phyloP scores from a whole-genome alignment of 192 early-diverging fungal species.

The Phycomyces nitens region DNA sequence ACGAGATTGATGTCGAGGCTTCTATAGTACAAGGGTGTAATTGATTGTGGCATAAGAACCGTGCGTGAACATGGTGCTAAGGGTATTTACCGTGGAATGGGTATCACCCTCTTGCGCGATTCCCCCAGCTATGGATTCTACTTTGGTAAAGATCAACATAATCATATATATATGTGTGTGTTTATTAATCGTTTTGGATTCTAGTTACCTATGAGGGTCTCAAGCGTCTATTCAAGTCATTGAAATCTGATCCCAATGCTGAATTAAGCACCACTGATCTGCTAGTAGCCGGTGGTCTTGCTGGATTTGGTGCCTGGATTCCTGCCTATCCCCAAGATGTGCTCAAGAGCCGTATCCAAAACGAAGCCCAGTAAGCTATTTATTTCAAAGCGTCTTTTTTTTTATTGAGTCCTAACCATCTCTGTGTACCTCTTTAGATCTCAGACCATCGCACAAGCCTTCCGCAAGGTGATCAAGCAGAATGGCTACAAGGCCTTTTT shows the following conservation, averaged over 20 bases:
- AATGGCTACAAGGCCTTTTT: slow-evolving; percentile 65
- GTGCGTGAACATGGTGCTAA: slow-evolving; percentile 70
- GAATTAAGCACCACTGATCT: slow-evolving; percentile 72
- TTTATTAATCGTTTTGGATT: not conserved
- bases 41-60: slow-evolving; percentile 81
- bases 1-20: no score
- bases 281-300: slow-evolving; percentile 89
- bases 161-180: not conserved
- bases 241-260: slow-evolving; percentile 53
- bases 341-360: slow-evolving; percentile 77
- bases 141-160: slow-evolving; percentile 64
- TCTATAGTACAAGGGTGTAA: slow-evolving; percentile 79
- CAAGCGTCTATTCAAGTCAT: slow-evolving; percentile 60
- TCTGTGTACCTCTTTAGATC: slow-evolving; percentile 8
- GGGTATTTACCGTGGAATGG: slow-evolving; percentile 86
- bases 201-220: slow-evolving; percentile 80
- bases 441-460: slow-evolving; percentile 30
- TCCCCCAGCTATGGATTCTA: slow-evolving; percentile 89
- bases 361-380: slow-evolving; percentile 43
- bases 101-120: slow-evolving; percentile 88
- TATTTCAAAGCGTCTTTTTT: slow-evolving; percentile 14
- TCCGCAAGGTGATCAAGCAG: slow-evolving; percentile 48
- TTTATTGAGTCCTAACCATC: not conserved
- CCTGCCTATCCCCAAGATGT: slow-evolving; percentile 79
- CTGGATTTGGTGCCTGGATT: slow-evolving; percentile 93